Base-by-base conservation (phyloP, 495 filamentous ascomycete species). In the Aspergillus sclerotioniger region DNA sequence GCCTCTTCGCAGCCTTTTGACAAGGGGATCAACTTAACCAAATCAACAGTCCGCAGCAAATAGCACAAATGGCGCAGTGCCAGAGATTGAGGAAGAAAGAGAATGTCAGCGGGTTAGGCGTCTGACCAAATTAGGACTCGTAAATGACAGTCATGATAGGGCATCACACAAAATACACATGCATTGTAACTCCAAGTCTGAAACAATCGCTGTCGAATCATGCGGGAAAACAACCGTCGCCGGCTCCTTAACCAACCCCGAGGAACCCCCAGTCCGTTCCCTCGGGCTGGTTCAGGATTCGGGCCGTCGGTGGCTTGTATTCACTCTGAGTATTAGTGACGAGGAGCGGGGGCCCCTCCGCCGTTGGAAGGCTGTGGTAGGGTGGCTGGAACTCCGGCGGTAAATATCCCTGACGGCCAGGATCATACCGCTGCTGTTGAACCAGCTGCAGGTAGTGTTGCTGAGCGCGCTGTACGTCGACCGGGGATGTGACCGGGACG, bases 221-320 rank as follows among this genome's bases (percentile, higher is more conserved):
- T 20, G 20, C 35, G 17, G 12, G n/a, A n/a, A 29, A 41, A 15
- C 20, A 15, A 15, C 37, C 15, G 47, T 8, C 33, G 6, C 7
- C 9, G 37, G 19, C 8, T 32, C 61, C 52, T 75, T 66, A 79
- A n/a, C 76, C 74, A 62, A 77, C 71, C 39, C 76, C 75, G 60
- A 79, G 62, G 63, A 76, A 79, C 12, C 70, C 62, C 74, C 75
- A 79, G 66, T 79, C 75, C 54, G 75, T 77, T 59, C 75, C 76
- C 57, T 76, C 76, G 56, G 71, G 65, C 65, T 75, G 74, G 45
- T 72, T 73, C 61, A 79, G 59, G 41, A 77, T 65, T 48, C 72
- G 71, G n/a, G n/a, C n/a, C 54, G 69, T 59, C 20, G 67, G 67
- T 56, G 68, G 61, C 63, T 79, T 79, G 58, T 69, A 76, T 59